Conservation (phyloP, 148 eudicot genomes). For the Fagopyrum homotropicum region DNA sequence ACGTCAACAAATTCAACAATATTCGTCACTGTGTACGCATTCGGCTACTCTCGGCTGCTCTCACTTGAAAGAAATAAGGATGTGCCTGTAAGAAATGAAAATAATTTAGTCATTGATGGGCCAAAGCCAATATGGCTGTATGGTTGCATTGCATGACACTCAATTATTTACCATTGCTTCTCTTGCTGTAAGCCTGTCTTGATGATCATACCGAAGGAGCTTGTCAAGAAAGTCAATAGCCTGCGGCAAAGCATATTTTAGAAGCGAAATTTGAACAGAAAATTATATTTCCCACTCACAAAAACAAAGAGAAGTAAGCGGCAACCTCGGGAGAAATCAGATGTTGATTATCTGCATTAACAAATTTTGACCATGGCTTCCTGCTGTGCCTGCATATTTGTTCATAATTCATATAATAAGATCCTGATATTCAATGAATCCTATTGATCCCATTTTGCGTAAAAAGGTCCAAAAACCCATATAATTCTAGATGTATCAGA, state of each 20-base stretch:
- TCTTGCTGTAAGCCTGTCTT: conserved; percentile 89
- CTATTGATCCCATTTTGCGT: background rate
- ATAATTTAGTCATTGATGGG: background rate
- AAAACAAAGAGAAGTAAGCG: background rate
- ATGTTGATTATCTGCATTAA: conserved; percentile 89
- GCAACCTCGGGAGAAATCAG: conserved; percentile 87
- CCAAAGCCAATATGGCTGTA: background rate
- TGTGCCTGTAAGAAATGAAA: conserved; percentile 45
- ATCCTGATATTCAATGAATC: background rate
- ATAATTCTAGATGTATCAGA: background rate
- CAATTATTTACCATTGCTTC: conserved; percentile 78
- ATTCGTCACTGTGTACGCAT: conserved; percentile 48
- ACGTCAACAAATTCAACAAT: background rate
- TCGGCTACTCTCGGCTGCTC: conserved; percentile 92
- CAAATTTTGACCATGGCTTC: conserved; percentile 96
- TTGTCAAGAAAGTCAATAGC: conserved; percentile 93
- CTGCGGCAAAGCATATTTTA: conserved; percentile 29
- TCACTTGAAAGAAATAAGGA: conserved; percentile 82
- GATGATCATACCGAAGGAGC: conserved; percentile 98
- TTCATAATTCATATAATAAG: background rate
- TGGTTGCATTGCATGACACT: background rate
- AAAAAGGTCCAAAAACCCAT: background rate
- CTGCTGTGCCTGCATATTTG: conserved; percentile 67
- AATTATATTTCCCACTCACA: background rate
- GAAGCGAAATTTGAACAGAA: conserved; percentile 1